These are phyloP conservation scores for Aspergillus nomiae DNA, from an alignment of 2,329 filamentous ascomycete genomes.

Conservation along the genomic window DNA sequence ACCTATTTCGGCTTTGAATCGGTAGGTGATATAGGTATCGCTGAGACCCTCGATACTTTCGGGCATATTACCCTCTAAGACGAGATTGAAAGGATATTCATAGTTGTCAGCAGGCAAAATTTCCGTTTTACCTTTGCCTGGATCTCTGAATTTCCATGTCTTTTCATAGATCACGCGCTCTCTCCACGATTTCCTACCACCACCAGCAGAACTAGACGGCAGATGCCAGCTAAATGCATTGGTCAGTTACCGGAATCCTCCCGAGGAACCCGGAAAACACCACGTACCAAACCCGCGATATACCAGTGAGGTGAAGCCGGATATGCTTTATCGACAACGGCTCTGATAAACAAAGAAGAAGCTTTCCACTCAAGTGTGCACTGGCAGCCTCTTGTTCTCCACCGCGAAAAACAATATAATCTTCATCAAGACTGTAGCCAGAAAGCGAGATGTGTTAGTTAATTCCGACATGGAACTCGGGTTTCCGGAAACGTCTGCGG, in stretches of 20 bases:
- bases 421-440: slow-evolving; percentile 66
- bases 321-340: slow-evolving; percentile 72
- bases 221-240: slow-evolving; percentile 34
- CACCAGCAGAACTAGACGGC: slow-evolving; percentile 38
- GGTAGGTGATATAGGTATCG: slow-evolving; percentile 86
- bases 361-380: slow-evolving; percentile 70
- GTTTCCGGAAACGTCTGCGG: slow-evolving; percentile 15
- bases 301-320: slow-evolving; percentile 70
- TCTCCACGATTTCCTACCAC: slow-evolving; percentile 41
- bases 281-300: slow-evolving; percentile 68
- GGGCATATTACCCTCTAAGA: slow-evolving; percentile 67
- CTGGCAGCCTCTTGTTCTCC: slow-evolving; percentile 73
- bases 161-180: slow-evolving; percentile 64
- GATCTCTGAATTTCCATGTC: slow-evolving; percentile 69
- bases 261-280: neutral
- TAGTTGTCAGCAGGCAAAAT: slow-evolving; percentile 74
- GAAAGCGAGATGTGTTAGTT: slow-evolving; percentile 20
- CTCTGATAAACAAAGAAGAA: slow-evolving; percentile 72
- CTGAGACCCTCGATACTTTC: slow-evolving; percentile 90
- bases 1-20: slow-evolving; percentile 86
- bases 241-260: slow-evolving; percentile 1
- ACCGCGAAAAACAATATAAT: slow-evolving; percentile 78
- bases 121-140: slow-evolving; percentile 51
- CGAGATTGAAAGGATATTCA: slow-evolving; percentile 77
- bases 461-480: slow-evolving; percentile 10